These are phyloP conservation scores for Hippophae rhamnoides DNA, from an alignment of 306 rosid genomes.

Conservation along the genomic window DNA sequence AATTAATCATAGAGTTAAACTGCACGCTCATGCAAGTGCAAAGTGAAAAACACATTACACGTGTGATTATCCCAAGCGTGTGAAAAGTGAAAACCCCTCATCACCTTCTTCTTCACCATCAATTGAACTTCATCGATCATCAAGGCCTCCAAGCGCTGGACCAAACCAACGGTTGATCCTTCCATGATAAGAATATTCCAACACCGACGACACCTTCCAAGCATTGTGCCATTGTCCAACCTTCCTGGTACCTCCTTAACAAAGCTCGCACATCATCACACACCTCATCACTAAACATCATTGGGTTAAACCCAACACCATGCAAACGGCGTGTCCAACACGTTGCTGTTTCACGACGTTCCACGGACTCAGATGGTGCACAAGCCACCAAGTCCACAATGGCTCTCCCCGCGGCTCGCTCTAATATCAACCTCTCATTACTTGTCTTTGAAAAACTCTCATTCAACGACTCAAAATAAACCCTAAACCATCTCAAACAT, in stretches of 20 bases:
- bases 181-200: constrained; percentile 86
- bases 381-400: constrained; percentile 73
- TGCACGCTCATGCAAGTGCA: constrained; percentile 36
- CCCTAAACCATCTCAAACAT: constrained; percentile 90
- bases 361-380: constrained; percentile 39
- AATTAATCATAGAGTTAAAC: background rate
- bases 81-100: background rate
- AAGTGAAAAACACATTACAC: constrained; percentile 32
- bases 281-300: constrained; percentile 73
- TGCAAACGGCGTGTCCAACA: constrained; percentile 64
- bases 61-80: constrained; percentile 22
- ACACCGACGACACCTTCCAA: constrained; percentile 21
- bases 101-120: too few species aligned
- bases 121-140: background rate
- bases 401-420: constrained; percentile 71
- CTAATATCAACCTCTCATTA: constrained; percentile 65
- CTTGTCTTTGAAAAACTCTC: constrained; percentile 66
- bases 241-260: constrained; percentile 80
- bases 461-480: constrained; percentile 76
- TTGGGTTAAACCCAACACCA: constrained; percentile 49
- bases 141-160: constrained; percentile 88
- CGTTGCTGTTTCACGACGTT: constrained; percentile 62
- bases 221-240: constrained; percentile 75
- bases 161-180: constrained; percentile 89
- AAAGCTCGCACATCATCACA: constrained; percentile 76